phyloP scores from a whole-genome alignment of 2,329 filamentous ascomycete species.

The Verticillium nonalfalfae region DNA sequence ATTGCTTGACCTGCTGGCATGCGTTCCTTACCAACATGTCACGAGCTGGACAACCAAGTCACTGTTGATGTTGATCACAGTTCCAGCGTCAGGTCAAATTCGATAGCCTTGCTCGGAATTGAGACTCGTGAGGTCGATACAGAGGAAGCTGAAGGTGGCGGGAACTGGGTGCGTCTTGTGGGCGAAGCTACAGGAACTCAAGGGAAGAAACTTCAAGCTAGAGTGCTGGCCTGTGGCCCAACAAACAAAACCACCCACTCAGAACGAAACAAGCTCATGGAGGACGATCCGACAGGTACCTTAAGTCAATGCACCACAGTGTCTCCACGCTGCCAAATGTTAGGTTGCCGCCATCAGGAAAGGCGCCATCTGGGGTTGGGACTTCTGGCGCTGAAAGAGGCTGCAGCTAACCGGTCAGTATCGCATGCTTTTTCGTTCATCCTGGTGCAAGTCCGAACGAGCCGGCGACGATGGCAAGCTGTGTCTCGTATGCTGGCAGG shows the following conservation, averaged over 20 bases:
- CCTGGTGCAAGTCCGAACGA: not conserved
- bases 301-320: not conserved
- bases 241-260: not conserved
- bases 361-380: not conserved
- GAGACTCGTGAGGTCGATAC: not conserved
- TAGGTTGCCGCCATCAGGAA: not conserved
- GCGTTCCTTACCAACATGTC: not conserved
- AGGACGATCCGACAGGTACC: not conserved
- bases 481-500: not conserved
- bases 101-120: not conserved
- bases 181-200: not conserved
- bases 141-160: not conserved
- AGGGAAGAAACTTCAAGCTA: not conserved
- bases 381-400: not conserved
- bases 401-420: not conserved
- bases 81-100: not conserved
- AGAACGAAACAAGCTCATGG: not conserved
- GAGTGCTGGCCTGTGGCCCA: not conserved
- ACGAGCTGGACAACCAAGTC: not conserved
- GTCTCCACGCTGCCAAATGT: not conserved
- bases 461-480: not conserved
- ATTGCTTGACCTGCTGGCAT: not conserved
- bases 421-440: not conserved
- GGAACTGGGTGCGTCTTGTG: not conserved
- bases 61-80: not conserved